These are phyloP conservation scores for Ichthyophthirius multifiliis DNA, from an alignment of 169 alveolate genomes.

Conservation along the genomic window DNA sequence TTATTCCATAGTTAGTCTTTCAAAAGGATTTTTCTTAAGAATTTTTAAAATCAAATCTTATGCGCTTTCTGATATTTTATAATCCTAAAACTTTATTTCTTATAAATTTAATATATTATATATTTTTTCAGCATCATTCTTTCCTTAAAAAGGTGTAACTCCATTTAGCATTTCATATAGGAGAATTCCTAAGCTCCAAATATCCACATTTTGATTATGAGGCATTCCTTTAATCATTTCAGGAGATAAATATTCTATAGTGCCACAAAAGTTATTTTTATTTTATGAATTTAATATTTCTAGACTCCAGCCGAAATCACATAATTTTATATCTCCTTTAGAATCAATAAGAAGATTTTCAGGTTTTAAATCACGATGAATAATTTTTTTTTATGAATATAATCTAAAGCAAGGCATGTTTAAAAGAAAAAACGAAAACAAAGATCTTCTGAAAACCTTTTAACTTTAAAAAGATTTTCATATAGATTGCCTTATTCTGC, in stretches of 20 bases:
- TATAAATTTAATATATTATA: no score
- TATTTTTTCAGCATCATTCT: no score
- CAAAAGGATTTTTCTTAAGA: no score
- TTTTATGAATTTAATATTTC: slow-evolving; percentile 4
- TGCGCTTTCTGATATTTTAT: no score
- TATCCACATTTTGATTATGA: slow-evolving; percentile 70
- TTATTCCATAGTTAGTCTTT: no score
- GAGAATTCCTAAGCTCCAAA: slow-evolving; percentile 78
- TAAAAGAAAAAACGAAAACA: slow-evolving; percentile 61
- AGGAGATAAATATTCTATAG: slow-evolving; percentile 76
- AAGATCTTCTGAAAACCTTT: slow-evolving; percentile 54
- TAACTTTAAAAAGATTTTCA: slow-evolving; percentile 48
- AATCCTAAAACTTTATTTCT: no score
- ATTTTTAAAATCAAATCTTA: no score
- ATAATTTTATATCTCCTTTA: no score
- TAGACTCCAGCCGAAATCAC: slow-evolving; percentile 29
- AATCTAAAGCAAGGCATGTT: slow-evolving; percentile 59
- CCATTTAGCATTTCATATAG: slow-evolving; percentile 47
- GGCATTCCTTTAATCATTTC: slow-evolving; percentile 60
- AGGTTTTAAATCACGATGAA: slow-evolving; percentile 77
- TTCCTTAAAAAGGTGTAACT: slow-evolving; percentile 9
- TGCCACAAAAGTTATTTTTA: slow-evolving; percentile 42
- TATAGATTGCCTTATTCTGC: slow-evolving; percentile 60
- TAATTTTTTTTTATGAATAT: slow-evolving; percentile 63
- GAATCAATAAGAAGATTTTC: no score